Conservation (phyloP, 805 yeast species). For the Priceomyces medius region DNA sequence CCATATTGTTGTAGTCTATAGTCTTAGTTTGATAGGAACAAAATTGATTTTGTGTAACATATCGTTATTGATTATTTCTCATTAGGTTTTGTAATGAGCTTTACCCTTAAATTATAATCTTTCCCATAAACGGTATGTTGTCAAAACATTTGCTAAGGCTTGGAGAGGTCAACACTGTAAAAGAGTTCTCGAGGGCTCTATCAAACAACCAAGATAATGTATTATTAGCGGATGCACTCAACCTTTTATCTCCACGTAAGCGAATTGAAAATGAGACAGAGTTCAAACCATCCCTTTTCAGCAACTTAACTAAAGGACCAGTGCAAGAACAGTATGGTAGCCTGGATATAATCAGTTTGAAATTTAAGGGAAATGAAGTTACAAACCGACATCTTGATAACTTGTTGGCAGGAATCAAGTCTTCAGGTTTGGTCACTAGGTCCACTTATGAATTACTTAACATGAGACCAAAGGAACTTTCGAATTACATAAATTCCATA, state of each 20-base stretch:
- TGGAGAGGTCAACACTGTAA: not conserved
- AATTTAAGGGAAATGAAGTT: slow-evolving; percentile 2
- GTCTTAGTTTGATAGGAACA: too few species aligned
- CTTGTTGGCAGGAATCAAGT: slow-evolving; percentile 26
- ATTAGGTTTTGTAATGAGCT: not conserved
- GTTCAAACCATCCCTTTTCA: slow-evolving; percentile 35
- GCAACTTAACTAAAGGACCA: slow-evolving; percentile 32
- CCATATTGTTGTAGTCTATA: too few species aligned
- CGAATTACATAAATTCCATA: slow-evolving; percentile 17
- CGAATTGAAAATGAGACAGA: slow-evolving; percentile 8
- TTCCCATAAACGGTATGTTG: not conserved
- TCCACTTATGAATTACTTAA: slow-evolving; percentile 14
- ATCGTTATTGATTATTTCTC: not conserved
- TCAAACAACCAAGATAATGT: slow-evolving; percentile 15
- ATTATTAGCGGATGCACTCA: slow-evolving; percentile 36
- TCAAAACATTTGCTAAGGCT: not conserved
- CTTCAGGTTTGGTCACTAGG: slow-evolving; percentile 3
- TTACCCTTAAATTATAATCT: not conserved
- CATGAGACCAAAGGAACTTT: slow-evolving; percentile 18
- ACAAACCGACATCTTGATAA: slow-evolving; percentile 15
- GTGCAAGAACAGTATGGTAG: slow-evolving; percentile 27
- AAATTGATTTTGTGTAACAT: slow-evolving; percentile 1
- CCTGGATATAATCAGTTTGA: slow-evolving; percentile 7
- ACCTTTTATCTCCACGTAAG: slow-evolving; percentile 27
- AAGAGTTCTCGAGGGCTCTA: not conserved